Percentiles rank a stretch among this genome's conserved stretches.
Conservation (phyloP, 202 grass and related monocot genomes). For the Saccharum hybrid region DNA sequence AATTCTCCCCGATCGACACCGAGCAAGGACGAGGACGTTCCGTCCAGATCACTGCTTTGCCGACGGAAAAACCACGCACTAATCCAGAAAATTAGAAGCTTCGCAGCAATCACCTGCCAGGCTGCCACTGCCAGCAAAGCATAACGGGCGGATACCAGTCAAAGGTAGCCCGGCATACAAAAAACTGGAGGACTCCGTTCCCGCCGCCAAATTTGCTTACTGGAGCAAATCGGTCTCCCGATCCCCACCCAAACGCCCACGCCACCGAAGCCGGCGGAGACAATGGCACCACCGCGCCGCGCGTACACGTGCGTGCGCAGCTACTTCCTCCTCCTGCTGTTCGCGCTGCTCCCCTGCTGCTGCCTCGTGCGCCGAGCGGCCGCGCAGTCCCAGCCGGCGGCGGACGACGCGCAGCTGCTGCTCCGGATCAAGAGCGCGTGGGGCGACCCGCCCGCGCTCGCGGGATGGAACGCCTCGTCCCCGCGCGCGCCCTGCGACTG, state of each 20-base stretch:
- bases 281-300: constrained; percentile 26
- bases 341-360: constrained; percentile 32
- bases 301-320: background rate
- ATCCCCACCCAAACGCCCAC: background rate
- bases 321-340: constrained; percentile 23
- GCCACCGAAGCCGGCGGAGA: background rate
- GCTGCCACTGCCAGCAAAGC: background rate
- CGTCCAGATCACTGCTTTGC: background rate
- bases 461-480: constrained; percentile 46
- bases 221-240: background rate
- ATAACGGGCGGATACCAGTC: background rate
- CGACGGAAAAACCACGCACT: background rate
- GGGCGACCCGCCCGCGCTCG: constrained; percentile 49
- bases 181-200: background rate
- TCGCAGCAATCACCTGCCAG: constrained; percentile 1
- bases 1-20: background rate
- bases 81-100: constrained; percentile 4
- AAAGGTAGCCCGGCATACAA: background rate
- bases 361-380: constrained; percentile 22
- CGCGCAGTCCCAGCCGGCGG: constrained; percentile 38
- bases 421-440: constrained; percentile 55
- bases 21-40: no score
- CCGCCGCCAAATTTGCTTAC: constrained; percentile 16
- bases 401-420: constrained; percentile 50
- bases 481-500: constrained; percentile 51